Base-by-base conservation (phyloP, 1,284 basidiomycete genomes). In the Malassezia cuniculi region DNA sequence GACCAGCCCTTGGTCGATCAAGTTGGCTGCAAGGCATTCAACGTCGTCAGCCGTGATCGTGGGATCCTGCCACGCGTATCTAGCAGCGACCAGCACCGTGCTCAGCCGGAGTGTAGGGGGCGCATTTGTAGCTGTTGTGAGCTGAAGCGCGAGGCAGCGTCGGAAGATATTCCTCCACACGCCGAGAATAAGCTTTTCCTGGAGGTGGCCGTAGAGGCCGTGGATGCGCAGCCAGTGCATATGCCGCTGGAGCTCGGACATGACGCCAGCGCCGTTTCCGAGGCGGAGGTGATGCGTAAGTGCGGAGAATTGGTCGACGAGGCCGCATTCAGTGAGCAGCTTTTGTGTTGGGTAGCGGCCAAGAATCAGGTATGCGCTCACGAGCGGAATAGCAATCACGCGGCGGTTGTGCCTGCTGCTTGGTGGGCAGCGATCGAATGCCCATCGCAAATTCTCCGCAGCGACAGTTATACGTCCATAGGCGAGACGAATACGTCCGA, bases 1-100 rank as follows among this genome's bases (percentile, higher is more conserved):
- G 39, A 70, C 40, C 45, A 68, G 66, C 24, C 69, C 69, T 54
- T 69, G 68, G 31, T 70, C 70, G 41, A 71, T 60, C 27, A 71
- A 44, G 22, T 62, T 66, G 2, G 60, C 62, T 9, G 61, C 53
- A 42, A 71, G 60, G 18, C 61, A 59, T 39, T 70, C 70, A 25
- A 70, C 49, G 36, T 71, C 70, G 26, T 68, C 65, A 9, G 56
- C 14, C 31, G 65, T 56, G 18, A 70, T 47, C 3, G 48, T 31
- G 6, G 39, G 12, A 20, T 68, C 66, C 9, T 45, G 42, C 55
- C 69, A 70, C 4, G 65, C 60, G 9, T 66, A 17, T 7, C 54
- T 52, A 2, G 69, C 69, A 4, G 67, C 50, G 6, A 37, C 27
- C 16, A 68, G 39, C 8, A 70, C 52, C 2, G 33, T 16, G 10